A percentile compares a stretch with the other conserved stretches of the same genome.
phyloP scores from a whole-genome alignment of 257 asterid genomes.

The Forsythia suspensa region DNA sequence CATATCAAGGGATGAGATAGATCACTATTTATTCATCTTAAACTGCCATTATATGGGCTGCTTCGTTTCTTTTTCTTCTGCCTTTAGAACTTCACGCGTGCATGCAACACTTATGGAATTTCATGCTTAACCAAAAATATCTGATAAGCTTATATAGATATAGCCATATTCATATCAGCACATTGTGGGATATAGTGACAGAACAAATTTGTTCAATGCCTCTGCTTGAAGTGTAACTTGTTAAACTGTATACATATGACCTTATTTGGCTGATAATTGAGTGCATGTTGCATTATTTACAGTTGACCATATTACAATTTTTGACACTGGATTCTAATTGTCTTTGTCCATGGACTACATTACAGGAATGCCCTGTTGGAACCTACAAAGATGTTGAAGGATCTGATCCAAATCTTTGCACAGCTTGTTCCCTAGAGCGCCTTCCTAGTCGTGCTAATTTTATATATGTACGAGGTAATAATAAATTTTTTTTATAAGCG shows the following conservation, averaged over 20 bases:
- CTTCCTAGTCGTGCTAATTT: slow-evolving; percentile 89
- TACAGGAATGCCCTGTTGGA: slow-evolving; percentile 89
- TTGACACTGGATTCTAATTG: slow-evolving; percentile 18
- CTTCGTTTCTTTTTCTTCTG: slow-evolving; percentile 14
- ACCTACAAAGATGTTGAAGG: slow-evolving; percentile 83
- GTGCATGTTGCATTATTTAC: slow-evolving; percentile 18
- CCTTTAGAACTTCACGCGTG: slow-evolving; percentile 12
- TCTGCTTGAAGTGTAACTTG: slow-evolving; percentile 4
- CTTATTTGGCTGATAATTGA: neutral
- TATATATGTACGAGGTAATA: slow-evolving; percentile 78
- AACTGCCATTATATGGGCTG: neutral
- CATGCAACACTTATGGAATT: slow-evolving; percentile 9
- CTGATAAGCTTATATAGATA: slow-evolving; percentile 6
- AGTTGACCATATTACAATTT: neutral
- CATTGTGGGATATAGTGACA: slow-evolving; percentile 1
- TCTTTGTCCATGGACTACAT: slow-evolving; percentile 21
- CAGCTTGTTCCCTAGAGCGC: slow-evolving; percentile 63
- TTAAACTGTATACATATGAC: neutral
- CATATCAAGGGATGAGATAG: slow-evolving; percentile 8
- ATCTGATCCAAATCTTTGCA: slow-evolving; percentile 76
- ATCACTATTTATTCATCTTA: slow-evolving; percentile 2
- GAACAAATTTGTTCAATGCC: slow-evolving; percentile 9
- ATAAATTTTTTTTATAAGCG: slow-evolving; percentile 4
- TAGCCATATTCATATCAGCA: slow-evolving; percentile 7
- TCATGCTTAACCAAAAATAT: slow-evolving; percentile 23